Conservation (phyloP, 345 rosid species). For the Salix brachista region DNA sequence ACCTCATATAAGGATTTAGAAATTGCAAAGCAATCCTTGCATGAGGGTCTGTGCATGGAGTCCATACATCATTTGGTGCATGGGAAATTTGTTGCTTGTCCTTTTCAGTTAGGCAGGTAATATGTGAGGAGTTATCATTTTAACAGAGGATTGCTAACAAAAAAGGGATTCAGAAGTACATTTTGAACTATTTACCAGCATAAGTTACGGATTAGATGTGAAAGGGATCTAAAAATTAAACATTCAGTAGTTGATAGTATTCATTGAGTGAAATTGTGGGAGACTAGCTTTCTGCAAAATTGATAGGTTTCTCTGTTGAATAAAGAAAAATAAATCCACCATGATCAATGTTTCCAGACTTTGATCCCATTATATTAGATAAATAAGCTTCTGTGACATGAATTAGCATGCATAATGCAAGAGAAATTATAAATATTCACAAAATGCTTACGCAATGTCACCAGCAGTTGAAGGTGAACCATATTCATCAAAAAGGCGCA, state of each 20-base stretch:
- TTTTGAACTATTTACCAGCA: background rate
- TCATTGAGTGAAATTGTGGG: background rate
- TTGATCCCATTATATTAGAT: background rate
- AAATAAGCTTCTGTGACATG: background rate
- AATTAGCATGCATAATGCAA: background rate
- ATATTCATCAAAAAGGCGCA: slow-evolving; percentile 98
- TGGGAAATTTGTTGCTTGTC: background rate
- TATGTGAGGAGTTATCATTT: background rate
- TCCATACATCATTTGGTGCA: background rate
- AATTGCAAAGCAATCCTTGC: background rate
- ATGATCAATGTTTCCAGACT: background rate
- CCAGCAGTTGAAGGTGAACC: slow-evolving; percentile 99
- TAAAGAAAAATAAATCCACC: background rate
- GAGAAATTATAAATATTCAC: background rate
- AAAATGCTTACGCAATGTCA: slow-evolving; percentile 82
- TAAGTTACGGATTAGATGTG: background rate
- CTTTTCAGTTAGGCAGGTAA: background rate
- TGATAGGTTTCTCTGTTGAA: background rate
- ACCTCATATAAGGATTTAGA: background rate
- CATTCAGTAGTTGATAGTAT: background rate
- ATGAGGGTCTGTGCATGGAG: background rate
- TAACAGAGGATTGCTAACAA: background rate
- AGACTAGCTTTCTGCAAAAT: background rate
- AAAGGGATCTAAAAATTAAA: background rate
- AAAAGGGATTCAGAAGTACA: background rate